Evolutionary conservation across 257 asterid genomes (phyloP).

Genomic region (Fraxinus cuspidata): DNA sequence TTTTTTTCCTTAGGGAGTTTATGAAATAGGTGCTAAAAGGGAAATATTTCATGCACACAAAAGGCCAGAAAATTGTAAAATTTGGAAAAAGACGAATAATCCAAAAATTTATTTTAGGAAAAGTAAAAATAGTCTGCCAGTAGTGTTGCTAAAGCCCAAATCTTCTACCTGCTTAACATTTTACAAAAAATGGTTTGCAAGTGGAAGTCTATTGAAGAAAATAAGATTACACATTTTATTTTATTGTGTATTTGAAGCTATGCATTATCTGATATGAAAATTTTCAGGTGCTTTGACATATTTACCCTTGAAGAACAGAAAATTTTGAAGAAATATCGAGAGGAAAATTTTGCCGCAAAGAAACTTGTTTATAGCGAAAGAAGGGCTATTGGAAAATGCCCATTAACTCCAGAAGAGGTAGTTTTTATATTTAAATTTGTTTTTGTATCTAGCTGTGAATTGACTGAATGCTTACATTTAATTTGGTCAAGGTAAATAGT

Average conservation of each 20-base stretch:
- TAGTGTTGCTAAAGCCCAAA: background rate
- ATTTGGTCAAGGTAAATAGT: background rate
- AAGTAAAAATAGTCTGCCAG: background rate
- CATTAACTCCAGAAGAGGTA: conserved; percentile 98
- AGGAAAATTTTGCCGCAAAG: conserved; percentile 82
- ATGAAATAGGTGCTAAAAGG: conserved; percentile 1
- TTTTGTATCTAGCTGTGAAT: background rate
- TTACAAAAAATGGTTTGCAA: conserved; percentile 18
- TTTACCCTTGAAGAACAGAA: conserved; percentile 75
- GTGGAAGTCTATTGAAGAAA: conserved; percentile 16
- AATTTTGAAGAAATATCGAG: conserved; percentile 69
- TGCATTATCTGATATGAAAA: conserved; percentile 21
- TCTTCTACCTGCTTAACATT: background rate
- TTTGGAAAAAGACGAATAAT: background rate
- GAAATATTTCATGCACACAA: background rate
- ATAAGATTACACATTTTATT: conserved; percentile 8
- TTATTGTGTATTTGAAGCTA: conserved; percentile 11
- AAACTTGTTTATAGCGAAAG: conserved; percentile 79
- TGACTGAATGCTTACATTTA: background rate
- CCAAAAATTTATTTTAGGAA: background rate
- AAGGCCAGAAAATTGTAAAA: background rate
- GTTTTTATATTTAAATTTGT: conserved; percentile 12
- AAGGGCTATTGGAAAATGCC: conserved; percentile 97
- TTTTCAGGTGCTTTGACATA: conserved; percentile 87
- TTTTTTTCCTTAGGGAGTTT: background rate